phyloP scores from a whole-genome alignment of 345 rosid genomes.

The Hibiscus trionum region DNA sequence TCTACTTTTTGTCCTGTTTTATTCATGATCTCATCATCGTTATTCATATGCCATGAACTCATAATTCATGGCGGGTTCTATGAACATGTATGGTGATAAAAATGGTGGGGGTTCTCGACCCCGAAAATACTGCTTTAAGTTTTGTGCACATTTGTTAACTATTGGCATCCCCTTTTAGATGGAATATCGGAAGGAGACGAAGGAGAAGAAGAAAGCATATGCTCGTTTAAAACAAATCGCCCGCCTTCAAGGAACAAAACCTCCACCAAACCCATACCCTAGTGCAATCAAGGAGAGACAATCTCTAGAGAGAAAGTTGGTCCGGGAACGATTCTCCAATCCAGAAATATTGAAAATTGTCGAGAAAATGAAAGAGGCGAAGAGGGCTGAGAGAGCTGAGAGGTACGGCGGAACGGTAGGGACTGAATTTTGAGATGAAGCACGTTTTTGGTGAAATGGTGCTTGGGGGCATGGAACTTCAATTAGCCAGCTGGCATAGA shows the following conservation, averaged over 20 bases:
- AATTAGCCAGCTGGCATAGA: not conserved
- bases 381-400: constrained; percentile 19
- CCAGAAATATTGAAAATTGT: constrained; percentile 40
- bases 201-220: constrained; percentile 65
- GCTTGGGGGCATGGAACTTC: not conserved
- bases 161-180: constrained; percentile 25
- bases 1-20: not conserved
- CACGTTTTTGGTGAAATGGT: not conserved
- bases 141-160: not conserved
- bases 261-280: constrained; percentile 75
- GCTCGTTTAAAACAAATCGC: constrained; percentile 56
- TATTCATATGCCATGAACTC: constrained; percentile 2
- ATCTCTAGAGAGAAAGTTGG: constrained; percentile 43
- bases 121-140: not conserved
- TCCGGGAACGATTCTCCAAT: constrained; percentile 40
- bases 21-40: not conserved
- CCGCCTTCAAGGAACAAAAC: constrained; percentile 50
- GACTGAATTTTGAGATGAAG: constrained; percentile 3
- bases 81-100: not conserved
- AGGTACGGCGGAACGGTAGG: constrained; percentile 26
- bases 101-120: not conserved
- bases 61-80: not conserved
- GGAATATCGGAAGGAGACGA: constrained; percentile 66
- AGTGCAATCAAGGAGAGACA: constrained; percentile 59
- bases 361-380: constrained; percentile 59